Conservation (phyloP, 1,139 yeast genomes). For the Schwanniomyces etchellsii region DNA sequence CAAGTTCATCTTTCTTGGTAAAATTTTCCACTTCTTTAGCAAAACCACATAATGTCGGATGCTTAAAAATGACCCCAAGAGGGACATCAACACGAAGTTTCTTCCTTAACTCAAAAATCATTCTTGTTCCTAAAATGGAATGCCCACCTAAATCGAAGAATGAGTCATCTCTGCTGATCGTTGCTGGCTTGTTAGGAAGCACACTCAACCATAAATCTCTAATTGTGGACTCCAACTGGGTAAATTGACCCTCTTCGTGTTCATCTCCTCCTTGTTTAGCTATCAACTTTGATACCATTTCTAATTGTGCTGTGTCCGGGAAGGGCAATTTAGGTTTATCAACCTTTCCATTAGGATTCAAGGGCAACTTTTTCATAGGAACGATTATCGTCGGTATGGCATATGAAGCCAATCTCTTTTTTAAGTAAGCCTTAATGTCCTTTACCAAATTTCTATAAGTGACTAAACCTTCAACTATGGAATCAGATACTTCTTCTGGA, state of each 20-base stretch:
- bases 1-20: conserved; percentile 40
- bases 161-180: conserved; percentile 72
- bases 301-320: conserved; percentile 85
- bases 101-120: conserved; percentile 90
- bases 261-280: conserved; percentile 23
- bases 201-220: conserved; percentile 82
- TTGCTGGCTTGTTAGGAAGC: conserved; percentile 79
- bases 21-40: conserved; percentile 65
- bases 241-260: conserved; percentile 46
- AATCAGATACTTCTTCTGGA: conserved; percentile 46
- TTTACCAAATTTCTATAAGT: conserved; percentile 71
- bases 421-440: conserved; percentile 75
- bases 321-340: conserved; percentile 96
- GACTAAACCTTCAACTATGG: conserved; percentile 75
- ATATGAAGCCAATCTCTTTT: conserved; percentile 84
- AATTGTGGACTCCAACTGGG: conserved; percentile 60
- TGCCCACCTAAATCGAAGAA: conserved; percentile 98
- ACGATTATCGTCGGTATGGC: conserved; percentile 91
- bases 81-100: conserved; percentile 76
- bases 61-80: conserved; percentile 80
- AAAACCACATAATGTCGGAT: conserved; percentile 78
- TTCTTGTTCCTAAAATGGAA: conserved; percentile 91
- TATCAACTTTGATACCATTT: conserved; percentile 51
- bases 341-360: conserved; percentile 97
- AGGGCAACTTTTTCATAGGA: conserved; percentile 78